phyloP scores from a whole-genome alignment of 140 eudicot genomes.

The Stevia rebaudiana region DNA sequence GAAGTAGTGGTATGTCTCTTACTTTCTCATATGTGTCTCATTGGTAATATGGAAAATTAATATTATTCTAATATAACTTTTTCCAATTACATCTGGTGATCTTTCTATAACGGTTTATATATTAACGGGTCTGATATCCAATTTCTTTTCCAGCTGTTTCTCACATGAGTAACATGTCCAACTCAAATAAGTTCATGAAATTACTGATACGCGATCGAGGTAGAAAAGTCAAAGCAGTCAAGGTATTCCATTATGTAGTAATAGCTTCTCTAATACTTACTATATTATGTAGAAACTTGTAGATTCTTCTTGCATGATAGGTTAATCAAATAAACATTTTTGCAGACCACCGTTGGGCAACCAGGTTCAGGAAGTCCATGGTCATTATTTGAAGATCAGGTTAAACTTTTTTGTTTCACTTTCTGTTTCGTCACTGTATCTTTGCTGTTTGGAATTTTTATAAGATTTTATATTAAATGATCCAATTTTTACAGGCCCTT shows the following conservation, averaged over 20 bases:
- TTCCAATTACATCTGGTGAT: not conserved
- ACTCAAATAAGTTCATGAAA: slow-evolving; percentile 61
- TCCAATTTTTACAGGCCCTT: slow-evolving; percentile 52
- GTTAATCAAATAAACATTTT: slow-evolving; percentile 2
- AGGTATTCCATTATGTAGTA: slow-evolving; percentile 40
- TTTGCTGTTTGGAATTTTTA: not conserved
- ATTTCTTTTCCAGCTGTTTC: slow-evolving; percentile 67
- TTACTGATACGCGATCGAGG: slow-evolving; percentile 62
- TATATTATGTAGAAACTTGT: not conserved
- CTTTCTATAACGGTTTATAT: slow-evolving; percentile 11
- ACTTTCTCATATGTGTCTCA: not conserved
- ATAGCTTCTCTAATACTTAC: slow-evolving; percentile 6
- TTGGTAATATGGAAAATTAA: slow-evolving; percentile 1
- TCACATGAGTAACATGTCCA: slow-evolving; percentile 86
- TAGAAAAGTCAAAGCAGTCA: slow-evolving; percentile 54
- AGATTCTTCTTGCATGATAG: slow-evolving; percentile 10
- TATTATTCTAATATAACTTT: not conserved
- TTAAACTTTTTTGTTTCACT: slow-evolving; percentile 18
- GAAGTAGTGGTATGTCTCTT: slow-evolving; percentile 52
- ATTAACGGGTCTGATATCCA: slow-evolving; percentile 40
- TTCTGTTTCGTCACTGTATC: not conserved
- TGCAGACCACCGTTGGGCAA: slow-evolving; percentile 54
- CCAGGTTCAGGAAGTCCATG: slow-evolving; percentile 74
- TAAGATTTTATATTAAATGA: slow-evolving; percentile 9
- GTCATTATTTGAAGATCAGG: slow-evolving; percentile 90